Base-by-base conservation (phyloP, 169 alveolate genomes). In the Plasmodium sp. region DNA sequence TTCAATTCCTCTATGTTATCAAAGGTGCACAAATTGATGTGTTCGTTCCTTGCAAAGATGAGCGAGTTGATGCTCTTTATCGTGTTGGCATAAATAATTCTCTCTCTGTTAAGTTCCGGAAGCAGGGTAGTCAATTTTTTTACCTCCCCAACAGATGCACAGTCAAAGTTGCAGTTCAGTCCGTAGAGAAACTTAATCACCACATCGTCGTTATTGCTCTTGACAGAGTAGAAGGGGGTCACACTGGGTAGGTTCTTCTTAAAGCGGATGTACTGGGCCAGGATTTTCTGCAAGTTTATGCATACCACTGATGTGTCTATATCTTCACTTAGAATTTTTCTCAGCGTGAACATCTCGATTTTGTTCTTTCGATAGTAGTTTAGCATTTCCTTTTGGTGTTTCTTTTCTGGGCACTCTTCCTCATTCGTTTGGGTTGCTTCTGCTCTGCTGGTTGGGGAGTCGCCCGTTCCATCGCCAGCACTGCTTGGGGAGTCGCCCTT, bases 11-110 rank as follows among this genome's bases (percentile, higher is more conserved):
- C 95, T 14, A 91, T 34, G 51, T 91, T 91, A 45, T 91, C 95
- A 81, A 91, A 91, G 10, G 95, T 91, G 34, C 95, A 91, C 22
- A 91, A n/a, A 56, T 91, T 91, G 16, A 91, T 81, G 41, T 91
- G 81, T 5, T 91, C 84, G 5, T 91, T 82, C 56, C 36, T 81
- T 45, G 95, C 95, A 82, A 71, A 91, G 34, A 67, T 82, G 4
- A 91, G 84, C 0, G 95, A 91, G 31, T 67, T 45, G 10, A 36
- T 71, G 43, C 92, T 91, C 54, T 91, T 91, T 62, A 91, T 91
- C 3, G 95, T 91, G 56, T 91, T 91, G 9, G 95, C 95, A 71
- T 43, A 91, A 7, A 91, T 91, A 9, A 91, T 91, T 81, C 95
- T 74, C 7, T 81, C 56, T 81, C 92, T 62, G 36, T 80, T 18